A percentile compares a stretch with the other conserved stretches of the same genome.
Conservation (phyloP, 202 grass and related monocot species). For the Cymbopogon flexuosus region DNA sequence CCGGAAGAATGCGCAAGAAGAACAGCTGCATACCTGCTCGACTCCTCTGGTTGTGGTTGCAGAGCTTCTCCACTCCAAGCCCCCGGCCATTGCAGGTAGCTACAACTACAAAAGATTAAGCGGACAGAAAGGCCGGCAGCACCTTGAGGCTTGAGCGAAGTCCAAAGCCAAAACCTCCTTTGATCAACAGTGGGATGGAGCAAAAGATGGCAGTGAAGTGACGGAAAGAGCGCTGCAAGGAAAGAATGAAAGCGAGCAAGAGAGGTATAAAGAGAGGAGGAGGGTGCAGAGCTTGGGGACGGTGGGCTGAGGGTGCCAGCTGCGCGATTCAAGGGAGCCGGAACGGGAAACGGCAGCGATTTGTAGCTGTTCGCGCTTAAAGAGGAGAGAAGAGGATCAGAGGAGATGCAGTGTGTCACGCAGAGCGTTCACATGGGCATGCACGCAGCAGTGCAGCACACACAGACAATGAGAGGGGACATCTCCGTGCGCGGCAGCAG, state of each 20-base stretch:
- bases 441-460: not conserved
- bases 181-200: conserved; percentile 36
- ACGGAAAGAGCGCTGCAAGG: conserved; percentile 44
- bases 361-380: conserved; percentile 30
- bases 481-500: not conserved
- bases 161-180: conserved; percentile 12
- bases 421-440: not conserved
- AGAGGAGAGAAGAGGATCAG: conserved; percentile 32
- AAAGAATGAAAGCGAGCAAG: conserved; percentile 36
- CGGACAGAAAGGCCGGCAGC: conserved; percentile 1
- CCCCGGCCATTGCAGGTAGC: conserved; percentile 44
- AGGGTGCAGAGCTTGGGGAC: not conserved
- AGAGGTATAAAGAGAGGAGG: not conserved
- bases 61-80: conserved; percentile 41
- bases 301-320: conserved; percentile 18
- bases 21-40: conserved; percentile 51
- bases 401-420: not conserved
- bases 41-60: conserved; percentile 39
- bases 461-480: not conserved
- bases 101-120: not conserved
- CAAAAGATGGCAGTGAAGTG: conserved; percentile 48
- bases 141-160: conserved; percentile 20
- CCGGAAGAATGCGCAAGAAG: not conserved
- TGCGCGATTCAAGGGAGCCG: conserved; percentile 38
- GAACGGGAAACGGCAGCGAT: conserved; percentile 49